A percentile compares a stretch with the other conserved stretches of the same genome.
These are phyloP conservation scores for Vigna radiata DNA, from an alignment of 306 rosid species.

Conservation along the genomic window DNA sequence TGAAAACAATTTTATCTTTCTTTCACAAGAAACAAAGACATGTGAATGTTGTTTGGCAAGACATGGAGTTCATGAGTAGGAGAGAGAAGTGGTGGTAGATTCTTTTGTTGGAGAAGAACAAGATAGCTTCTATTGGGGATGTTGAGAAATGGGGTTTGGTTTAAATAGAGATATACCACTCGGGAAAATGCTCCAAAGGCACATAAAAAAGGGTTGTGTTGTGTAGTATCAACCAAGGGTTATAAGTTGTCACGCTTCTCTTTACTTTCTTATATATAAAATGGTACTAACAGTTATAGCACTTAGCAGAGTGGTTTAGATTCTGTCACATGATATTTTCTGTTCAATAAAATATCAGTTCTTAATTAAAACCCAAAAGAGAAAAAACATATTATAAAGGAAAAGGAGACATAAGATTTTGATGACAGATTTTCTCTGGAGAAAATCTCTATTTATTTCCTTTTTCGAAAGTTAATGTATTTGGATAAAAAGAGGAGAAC, in stretches of 20 bases:
- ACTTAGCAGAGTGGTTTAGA: background rate
- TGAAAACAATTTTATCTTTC: slow-evolving; percentile 49
- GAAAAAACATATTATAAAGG: too few relatives aligned
- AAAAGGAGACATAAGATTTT: too few relatives aligned
- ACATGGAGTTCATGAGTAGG: slow-evolving; percentile 66
- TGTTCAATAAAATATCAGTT: background rate
- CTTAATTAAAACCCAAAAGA: too few relatives aligned
- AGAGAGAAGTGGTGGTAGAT: slow-evolving; percentile 62
- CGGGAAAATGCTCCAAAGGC: slow-evolving; percentile 1
- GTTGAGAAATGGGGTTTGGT: background rate
- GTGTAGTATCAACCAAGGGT: slow-evolving; percentile 12
- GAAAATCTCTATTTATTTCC: too few relatives aligned
- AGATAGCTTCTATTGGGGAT: slow-evolving; percentile 31
- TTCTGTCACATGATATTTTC: background rate
- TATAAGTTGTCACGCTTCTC: slow-evolving; percentile 39
- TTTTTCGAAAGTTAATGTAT: background rate
- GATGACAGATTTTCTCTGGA: too few relatives aligned
- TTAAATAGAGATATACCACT: slow-evolving; percentile 40
- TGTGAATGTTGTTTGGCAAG: slow-evolving; percentile 87
- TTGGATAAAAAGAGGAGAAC: background rate
- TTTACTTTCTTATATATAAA: background rate
- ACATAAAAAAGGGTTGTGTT: slow-evolving; percentile 12
- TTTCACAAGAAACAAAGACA: slow-evolving; percentile 75
- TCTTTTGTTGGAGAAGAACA: slow-evolving; percentile 39
- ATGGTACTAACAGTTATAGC: slow-evolving; percentile 2